Evolutionary conservation across 2,329 filamentous ascomycete genomes (phyloP), one percentile per base, ranked within the genome.

Genomic region (Arthrocladium fulminans): DNA sequence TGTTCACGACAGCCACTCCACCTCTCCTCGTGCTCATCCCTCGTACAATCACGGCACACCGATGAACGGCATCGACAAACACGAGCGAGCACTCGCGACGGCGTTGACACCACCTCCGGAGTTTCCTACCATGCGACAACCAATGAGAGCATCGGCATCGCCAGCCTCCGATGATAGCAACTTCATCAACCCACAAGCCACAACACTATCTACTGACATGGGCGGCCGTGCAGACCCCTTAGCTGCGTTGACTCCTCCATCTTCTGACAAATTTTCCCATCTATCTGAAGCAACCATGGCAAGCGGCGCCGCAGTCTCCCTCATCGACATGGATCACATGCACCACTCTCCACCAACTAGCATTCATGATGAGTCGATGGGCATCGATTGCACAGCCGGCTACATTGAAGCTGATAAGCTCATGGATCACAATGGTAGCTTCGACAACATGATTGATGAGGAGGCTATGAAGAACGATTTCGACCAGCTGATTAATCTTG

Each of bases 401-500:
- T 47, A 47, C 23, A n/a, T 47, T 17, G 44, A 47, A 12, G 40
- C 20, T 2, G 48, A 53, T 4, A 27, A 45, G 24, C 29, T 34
- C 2, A 25, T 42, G 7, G 27, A 52, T n/a, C 45, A 29, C 17
- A 42, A 53, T 9, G 41, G 41, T 19, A 7, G n/a, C 4, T 24
- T 32, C 17, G 25, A 27, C n/a, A n/a, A 23, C 20, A 24, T 34
- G 22, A 37, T 45, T 20, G 44, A 47, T 19, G 49, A 47, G 17
- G 52, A 49, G 12, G 20, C 45, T 19, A 69, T 64, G 2, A 65
- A 70, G 47, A 68, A 69, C 44, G 68, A 71, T 47, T 68, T 72
- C 23, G 69, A 72, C 47, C 66, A 67, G 0, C 52, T 72, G 47
- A 69, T 72, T 53, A 70, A 71, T 49, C 67, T 71, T 43, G 69